Evolutionary conservation across 2,329 filamentous ascomycete species (phyloP).

Genomic region (Simplicillium aogashimaense): DNA sequence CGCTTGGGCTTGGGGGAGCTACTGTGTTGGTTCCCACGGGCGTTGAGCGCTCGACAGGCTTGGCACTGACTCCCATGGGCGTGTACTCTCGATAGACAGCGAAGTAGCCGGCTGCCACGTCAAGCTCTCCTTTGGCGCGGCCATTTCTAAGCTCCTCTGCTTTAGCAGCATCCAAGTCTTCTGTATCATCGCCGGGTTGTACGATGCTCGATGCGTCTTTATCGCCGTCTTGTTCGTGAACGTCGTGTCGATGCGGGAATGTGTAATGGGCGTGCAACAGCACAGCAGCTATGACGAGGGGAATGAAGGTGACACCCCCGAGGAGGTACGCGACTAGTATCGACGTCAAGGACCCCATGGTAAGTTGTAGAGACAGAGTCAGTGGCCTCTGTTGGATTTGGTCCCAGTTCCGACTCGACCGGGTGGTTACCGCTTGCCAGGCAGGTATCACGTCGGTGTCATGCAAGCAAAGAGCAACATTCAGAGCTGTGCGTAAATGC

Average conservation of each 20-base stretch:
- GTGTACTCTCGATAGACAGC: constrained; percentile 91
- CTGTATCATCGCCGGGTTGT: constrained; percentile 54
- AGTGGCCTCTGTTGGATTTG: constrained; percentile 1
- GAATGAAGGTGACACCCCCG: constrained; percentile 81
- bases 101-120: constrained; percentile 85
- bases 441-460: no score
- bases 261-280: constrained; percentile 60
- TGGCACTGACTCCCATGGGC: constrained; percentile 83
- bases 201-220: constrained; percentile 32
- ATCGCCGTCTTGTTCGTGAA: constrained; percentile 16
- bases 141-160: constrained; percentile 52
- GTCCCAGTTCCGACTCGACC: constrained; percentile 1
- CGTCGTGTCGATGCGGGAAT: constrained; percentile 44
- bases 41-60: constrained; percentile 77
- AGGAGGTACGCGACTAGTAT: constrained; percentile 72
- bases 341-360: constrained; percentile 40
- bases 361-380: neutral
- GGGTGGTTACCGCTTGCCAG: no score
- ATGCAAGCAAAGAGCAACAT: no score
- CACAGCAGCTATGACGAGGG: constrained; percentile 53
- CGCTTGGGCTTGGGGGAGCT: constrained; percentile 74
- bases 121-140: constrained; percentile 49
- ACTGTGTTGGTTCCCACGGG: constrained; percentile 68
- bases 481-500: no score
- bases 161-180: constrained; percentile 51